Conservation (phyloP, 129 eudicot species). For the Flaveria brownii region DNA sequence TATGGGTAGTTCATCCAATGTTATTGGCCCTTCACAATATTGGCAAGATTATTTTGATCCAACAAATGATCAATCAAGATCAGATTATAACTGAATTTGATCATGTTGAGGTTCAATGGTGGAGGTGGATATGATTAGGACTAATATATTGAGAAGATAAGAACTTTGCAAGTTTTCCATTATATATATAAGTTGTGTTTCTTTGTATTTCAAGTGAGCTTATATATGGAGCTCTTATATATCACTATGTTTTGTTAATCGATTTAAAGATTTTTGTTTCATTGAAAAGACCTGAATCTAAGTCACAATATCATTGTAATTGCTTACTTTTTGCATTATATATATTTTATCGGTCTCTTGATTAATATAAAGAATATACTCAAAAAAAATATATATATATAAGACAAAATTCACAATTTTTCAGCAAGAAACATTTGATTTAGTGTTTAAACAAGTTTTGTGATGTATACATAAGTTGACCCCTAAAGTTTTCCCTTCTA, state of each 20-base stretch:
- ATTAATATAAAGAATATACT: no score
- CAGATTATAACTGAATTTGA: not conserved
- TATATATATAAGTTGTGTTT: not conserved
- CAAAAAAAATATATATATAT: no score
- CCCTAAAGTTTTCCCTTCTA: no score
- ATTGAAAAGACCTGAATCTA: not conserved
- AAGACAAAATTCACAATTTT: not conserved
- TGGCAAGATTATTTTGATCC: conserved; percentile 42
- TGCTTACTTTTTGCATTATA: not conserved
- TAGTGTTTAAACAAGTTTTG: not conserved
- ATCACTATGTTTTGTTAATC: conserved; percentile 5
- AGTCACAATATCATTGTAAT: not conserved
- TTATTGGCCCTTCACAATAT: conserved; percentile 25
- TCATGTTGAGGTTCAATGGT: conserved; percentile 8
- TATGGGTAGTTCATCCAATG: conserved; percentile 37
- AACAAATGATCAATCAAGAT: conserved; percentile 29
- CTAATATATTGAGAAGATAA: not conserved
- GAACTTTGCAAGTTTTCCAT: conserved; percentile 19
- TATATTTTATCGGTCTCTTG: not conserved
- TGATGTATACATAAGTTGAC: not conserved
- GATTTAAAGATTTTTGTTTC: not conserved
- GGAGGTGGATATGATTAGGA: not conserved
- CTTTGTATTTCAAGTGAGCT: conserved; percentile 17
- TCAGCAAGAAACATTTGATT: not conserved
- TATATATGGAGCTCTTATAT: conserved; percentile 14